Conservation (phyloP, 768 basidiomycete species). For the Lentinula guzmanii region DNA sequence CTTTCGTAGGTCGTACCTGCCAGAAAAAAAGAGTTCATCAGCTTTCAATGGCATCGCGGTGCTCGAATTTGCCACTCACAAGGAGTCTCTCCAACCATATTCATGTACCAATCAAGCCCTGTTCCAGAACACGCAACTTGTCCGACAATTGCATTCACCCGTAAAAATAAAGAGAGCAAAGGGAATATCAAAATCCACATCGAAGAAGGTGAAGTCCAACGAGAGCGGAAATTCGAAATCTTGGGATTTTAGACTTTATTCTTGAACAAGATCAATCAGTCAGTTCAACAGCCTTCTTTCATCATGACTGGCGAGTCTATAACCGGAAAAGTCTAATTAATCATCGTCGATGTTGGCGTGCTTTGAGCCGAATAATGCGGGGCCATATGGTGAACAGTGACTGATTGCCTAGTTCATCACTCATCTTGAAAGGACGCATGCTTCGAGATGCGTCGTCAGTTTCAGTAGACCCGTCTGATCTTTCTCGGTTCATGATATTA, state of each 20-base stretch:
- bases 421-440: too few species aligned
- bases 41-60: background rate
- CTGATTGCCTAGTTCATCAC: too few species aligned
- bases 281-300: background rate
- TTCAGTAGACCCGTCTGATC: too few species aligned
- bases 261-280: background rate
- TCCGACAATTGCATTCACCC: slow-evolving; percentile 3
- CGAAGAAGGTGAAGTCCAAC: background rate
- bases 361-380: background rate
- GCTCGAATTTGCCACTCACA: slow-evolving; percentile 8
- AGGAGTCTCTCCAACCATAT: slow-evolving; percentile 20
- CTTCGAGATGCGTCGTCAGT: too few species aligned
- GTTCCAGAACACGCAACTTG: slow-evolving; percentile 16
- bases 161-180: background rate
- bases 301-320: background rate
- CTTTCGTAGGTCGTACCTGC: slow-evolving; percentile 19
- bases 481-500: too few species aligned
- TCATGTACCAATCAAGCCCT: slow-evolving; percentile 19
- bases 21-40: background rate
- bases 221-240: background rate
- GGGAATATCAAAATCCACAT: background rate
- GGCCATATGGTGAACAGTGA: background rate
- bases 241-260: background rate
- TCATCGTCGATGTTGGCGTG: background rate
- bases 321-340: background rate